Base-by-base conservation (phyloP, 2,329 filamentous ascomycete genomes). In the Fusarium bactridioides region DNA sequence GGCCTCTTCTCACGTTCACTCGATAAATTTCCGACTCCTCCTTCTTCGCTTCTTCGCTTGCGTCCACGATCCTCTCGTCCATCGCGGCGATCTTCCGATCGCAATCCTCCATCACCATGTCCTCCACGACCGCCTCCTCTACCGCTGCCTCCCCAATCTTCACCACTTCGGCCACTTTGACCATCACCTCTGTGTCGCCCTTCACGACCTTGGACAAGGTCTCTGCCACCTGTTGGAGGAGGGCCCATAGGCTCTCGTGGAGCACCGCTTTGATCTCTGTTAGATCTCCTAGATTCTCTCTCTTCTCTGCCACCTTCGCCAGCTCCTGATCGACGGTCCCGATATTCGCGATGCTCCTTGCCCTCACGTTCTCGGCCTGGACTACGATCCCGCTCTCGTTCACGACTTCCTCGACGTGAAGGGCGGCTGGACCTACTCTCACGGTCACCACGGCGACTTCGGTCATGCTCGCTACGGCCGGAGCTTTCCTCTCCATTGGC, bases 1-100 rank as follows among this genome's bases (percentile, higher is more conserved):
- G 81, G 83, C 78, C 88, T 83, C 83, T 90, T 90, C 68, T 89
- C 87, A 64, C 85, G 82, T 43, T 88, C 86, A 74, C 78, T 83
- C 21, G 78, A 72, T 69, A 80, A 66, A 25, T 74, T 71, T 40
- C 80, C 82, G n/a, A 78, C 75, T 25, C 83, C 75, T 25, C 83
- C 84, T 57, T 88, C 87, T 67, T 88, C 87, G 72, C 86, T 88
- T 76, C 80, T 76, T 65, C 82, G 74, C 76, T 83, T 80, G 66
- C 82, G 79, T 38, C 80, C 78, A 19, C 82, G 80, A 38, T 83
- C 82, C 54, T 82, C 78, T 70, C 80, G 74, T 57, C 76, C 67
- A 40, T 81, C 80, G 27, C 79, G 77, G 35, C 81, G 78, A 57
- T 79, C 79, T 10, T 80, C 76, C n/a, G 74, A 67, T 54, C 80